phyloP scores from a whole-genome alignment of 345 rosid genomes.

The Populus tremula region DNA sequence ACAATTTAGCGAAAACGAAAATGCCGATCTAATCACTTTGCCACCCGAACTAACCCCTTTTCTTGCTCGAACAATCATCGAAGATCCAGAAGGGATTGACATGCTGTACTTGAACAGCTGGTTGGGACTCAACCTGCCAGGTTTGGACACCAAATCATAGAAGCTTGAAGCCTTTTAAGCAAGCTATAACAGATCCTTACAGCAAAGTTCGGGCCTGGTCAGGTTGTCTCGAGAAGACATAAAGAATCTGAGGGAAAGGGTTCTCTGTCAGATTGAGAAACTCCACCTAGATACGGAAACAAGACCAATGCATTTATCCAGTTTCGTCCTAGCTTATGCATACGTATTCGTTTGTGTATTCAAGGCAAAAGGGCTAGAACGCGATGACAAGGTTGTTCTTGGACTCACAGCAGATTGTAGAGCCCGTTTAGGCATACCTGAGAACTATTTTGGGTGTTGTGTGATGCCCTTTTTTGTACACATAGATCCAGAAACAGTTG shows the following conservation, averaged over 20 bases:
- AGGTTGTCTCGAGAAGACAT: constrained; percentile 22
- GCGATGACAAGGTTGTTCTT: neutral
- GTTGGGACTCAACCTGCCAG: neutral
- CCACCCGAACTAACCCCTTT: constrained; percentile 15
- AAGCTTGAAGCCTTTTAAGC: constrained; percentile 8
- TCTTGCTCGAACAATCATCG: constrained; percentile 22
- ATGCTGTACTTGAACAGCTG: neutral
- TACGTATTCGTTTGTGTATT: constrained; percentile 17
- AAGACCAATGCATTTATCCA: constrained; percentile 22
- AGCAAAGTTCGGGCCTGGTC: constrained; percentile 16
- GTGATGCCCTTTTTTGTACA: neutral
- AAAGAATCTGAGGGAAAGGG: constrained; percentile 16
- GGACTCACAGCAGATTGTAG: constrained; percentile 30
- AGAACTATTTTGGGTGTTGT: constrained; percentile 37
- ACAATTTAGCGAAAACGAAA: neutral
- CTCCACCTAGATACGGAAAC: neutral
- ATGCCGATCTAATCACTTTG: neutral
- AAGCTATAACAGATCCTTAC: neutral
- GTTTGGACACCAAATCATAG: neutral
- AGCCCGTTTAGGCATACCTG: constrained; percentile 20
- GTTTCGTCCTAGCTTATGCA: constrained; percentile 25
- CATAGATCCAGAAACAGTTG: neutral
- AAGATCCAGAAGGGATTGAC: constrained; percentile 19
- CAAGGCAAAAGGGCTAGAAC: constrained; percentile 15
- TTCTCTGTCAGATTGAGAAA: neutral